Conservation (phyloP, 2,329 filamentous ascomycete species). For the Exserohilum rostratum region DNA sequence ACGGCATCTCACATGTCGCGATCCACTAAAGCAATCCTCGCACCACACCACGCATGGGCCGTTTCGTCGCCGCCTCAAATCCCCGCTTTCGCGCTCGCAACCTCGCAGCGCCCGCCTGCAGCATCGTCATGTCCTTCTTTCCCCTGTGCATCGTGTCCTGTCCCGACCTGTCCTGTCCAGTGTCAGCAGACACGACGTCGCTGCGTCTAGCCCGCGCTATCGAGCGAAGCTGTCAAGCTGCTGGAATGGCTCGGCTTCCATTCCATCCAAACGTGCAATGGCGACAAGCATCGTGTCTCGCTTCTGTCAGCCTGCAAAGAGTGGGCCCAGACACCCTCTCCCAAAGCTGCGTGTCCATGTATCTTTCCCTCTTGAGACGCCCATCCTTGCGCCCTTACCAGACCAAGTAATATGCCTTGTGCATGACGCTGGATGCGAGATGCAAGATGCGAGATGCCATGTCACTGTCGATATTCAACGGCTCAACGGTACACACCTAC, state of each 20-base stretch:
- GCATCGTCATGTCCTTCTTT: constrained; percentile 8
- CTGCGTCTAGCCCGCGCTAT: constrained; percentile 13
- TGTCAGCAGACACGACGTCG: constrained; percentile 18
- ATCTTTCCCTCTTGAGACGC: constrained; percentile 21
- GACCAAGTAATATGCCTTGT: background rate
- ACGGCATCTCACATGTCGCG: constrained; percentile 7
- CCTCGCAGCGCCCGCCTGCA: background rate
- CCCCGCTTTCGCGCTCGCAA: constrained; percentile 6
- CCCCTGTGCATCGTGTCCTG: background rate
- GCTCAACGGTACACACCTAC: constrained; percentile 6
- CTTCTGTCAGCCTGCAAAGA: too few relatives aligned
- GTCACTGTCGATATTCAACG: constrained; percentile 2
- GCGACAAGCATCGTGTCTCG: constrained; percentile 20
- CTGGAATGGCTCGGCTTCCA: background rate
- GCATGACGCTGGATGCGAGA: constrained; percentile 1
- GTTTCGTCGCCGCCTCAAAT: constrained; percentile 21
- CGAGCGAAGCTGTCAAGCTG: background rate
- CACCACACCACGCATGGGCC: background rate
- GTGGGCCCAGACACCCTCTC: constrained; percentile 14
- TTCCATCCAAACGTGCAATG: constrained; percentile 24
- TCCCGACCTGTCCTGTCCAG: constrained; percentile 3
- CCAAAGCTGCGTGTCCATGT: too few relatives aligned
- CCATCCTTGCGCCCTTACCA: background rate
- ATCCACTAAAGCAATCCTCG: background rate
- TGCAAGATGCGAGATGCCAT: constrained; percentile 2